Evolutionary conservation across 2,329 filamentous ascomycete genomes (phyloP).

Genomic region (Dothistroma septosporum): DNA sequence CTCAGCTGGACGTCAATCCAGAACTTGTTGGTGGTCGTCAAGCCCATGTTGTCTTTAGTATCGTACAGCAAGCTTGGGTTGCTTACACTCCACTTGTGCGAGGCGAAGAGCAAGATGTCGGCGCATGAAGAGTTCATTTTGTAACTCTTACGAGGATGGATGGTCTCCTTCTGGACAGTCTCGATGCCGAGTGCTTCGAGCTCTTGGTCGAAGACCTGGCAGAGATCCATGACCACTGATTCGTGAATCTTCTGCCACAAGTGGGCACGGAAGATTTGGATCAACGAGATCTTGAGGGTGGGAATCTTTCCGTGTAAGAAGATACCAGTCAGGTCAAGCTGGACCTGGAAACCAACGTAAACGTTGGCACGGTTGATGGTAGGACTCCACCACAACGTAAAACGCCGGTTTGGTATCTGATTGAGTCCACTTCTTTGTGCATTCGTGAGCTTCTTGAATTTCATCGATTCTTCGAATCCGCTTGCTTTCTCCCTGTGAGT

Average conservation of each 20-base stretch:
- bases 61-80: conserved; percentile 89
- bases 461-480: conserved; percentile 61
- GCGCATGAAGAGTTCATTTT: conserved; percentile 99
- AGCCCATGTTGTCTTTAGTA: conserved; percentile 90
- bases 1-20: conserved; percentile 96
- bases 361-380: conserved; percentile 66
- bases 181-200: conserved; percentile 93
- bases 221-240: conserved; percentile 97
- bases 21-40: conserved; percentile 97
- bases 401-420: conserved; percentile 97
- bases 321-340: conserved; percentile 94
- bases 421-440: conserved; percentile 95
- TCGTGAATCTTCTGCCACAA: conserved; percentile 99
- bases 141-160: conserved; percentile 98
- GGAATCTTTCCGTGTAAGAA: conserved; percentile 99
- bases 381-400: conserved; percentile 92
- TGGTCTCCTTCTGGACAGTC: conserved; percentile 97
- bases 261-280: conserved; percentile 98
- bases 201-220: conserved; percentile 97
- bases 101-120: conserved; percentile 93
- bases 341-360: conserved; percentile 98
- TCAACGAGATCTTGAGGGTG: conserved; percentile 93
- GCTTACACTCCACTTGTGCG: conserved; percentile 98
- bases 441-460: conserved; percentile 98
- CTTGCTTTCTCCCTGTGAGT: conserved; percentile 15